Conservation (phyloP, 768 basidiomycete genomes). For the Candolleomyces eurysporus region DNA sequence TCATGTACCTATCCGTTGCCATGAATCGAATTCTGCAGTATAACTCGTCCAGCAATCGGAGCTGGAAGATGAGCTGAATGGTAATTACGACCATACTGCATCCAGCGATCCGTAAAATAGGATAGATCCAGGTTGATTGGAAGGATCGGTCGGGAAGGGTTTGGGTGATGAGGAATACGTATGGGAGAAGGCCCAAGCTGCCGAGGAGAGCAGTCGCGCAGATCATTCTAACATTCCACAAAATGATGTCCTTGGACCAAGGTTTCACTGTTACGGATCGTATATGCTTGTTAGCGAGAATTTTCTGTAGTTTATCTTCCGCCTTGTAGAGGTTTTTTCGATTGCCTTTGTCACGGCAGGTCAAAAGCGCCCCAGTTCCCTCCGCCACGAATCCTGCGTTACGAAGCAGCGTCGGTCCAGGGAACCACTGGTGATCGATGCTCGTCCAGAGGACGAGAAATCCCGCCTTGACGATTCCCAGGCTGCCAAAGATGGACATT, state of each 20-base stretch:
- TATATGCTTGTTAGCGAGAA: neutral
- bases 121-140: neutral
- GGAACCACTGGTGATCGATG: conserved; percentile 1
- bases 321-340: neutral
- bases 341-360: neutral
- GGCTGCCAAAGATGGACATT: too few relatives aligned
- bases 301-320: neutral
- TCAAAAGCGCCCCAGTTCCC: neutral
- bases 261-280: neutral
- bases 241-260: neutral
- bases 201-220: neutral
- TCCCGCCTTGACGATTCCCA: conserved; percentile 19
- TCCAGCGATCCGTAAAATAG: neutral
- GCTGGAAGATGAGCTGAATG: conserved; percentile 1
- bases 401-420: neutral
- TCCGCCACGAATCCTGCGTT: neutral
- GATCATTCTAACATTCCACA: neutral
- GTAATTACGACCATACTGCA: neutral
- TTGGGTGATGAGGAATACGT: neutral
- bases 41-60: neutral
- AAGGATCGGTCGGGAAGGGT: neutral
- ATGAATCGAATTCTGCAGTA: conserved; percentile 1
- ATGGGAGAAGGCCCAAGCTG: neutral
- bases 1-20: neutral
- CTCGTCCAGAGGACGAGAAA: conserved; percentile 12